Evolutionary conservation across 2,329 filamentous ascomycete species (phyloP), one percentile per base, ranked within the genome.

Genomic region (Monilinia polystroma): DNA sequence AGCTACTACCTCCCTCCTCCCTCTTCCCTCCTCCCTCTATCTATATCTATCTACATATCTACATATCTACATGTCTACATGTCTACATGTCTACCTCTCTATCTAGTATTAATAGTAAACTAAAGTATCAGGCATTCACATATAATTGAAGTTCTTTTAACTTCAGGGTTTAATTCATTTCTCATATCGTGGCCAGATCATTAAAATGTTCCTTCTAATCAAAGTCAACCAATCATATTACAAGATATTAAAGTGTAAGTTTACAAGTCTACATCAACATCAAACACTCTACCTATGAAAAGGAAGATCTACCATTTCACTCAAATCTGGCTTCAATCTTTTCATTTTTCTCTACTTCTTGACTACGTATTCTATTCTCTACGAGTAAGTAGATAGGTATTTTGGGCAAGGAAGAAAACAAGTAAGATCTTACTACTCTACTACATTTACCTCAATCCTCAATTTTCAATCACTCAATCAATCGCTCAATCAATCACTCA

Each of bases 251-350:
- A 32, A 54, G 52, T 32, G 32, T 35, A 35, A 35, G 32, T 54
- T 16, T 23, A 14, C 51, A 53, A 51, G 16, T 23, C 38, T 32
- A 23, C 18, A 56, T 56, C 54, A 43, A 57, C 7, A 29, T 23
- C 23, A 26, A 47, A 18, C 43, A 47, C 43, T 47, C 16, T 14
- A 47, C 43, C 41, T 56, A 56, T 18, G 54, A 56, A 56, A 35
- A 35, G 32, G 7, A 35, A 35, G 32, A 35, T 35, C 32, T 35
- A 35, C 32, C 54, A 8, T 41, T 56, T 16, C 43, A 62, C 51
- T 16, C n/a, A 38, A 64, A 47, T 32, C 56, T n/a, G 26, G 29
- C 56, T 47, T 59, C 43, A 51, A 43, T 23, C 43, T 60, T 26
- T 43, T 49, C 49, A 35, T 60, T n/a, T 45, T 23, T 32, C 45